Base-by-base conservation (phyloP, 2,329 filamentous ascomycete species). In the Ophiognomonia clavigignenti-juglandacearum region DNA sequence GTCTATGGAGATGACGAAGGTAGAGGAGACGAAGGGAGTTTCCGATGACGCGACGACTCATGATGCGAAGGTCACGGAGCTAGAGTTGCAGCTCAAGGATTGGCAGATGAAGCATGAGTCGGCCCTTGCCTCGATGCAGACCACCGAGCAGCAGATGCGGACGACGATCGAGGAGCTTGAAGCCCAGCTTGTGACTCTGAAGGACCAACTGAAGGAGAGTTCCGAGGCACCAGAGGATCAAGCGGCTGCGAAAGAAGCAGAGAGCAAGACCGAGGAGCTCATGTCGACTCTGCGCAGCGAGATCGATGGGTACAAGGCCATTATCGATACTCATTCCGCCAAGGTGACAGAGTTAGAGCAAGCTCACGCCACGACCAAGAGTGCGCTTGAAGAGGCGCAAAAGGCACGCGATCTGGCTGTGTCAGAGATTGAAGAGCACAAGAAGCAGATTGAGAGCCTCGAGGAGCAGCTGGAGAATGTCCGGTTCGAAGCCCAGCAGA, bases 91-190 rank as follows among this genome's bases (percentile, higher is more conserved):
- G 59, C 75, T 96, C 20, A 72, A 73, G 0, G 72, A 75, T 40
- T 93, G 88, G 88, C 83, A 93, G 61, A 69, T 64, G 40, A 91
- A 88, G 68, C 90, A 96, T 63, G 71, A 84, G 55, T 70, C 74
- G 34, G 82, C 83, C 0, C 72, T 96, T 23, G 75, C 83, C 47
- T 80, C 82, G 2, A 82, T 95, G 70, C 79, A 85, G 55, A 70
- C 73, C 13, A 87, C 85, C 0, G 88, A 96, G 67, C 73, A 77
- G 42, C 76, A 85, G 53, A 82, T 96, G 61, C 77, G 82, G 43
- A 71, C 75, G 45, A 91, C 84, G 0, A 85, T 96, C 42, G 70
- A 74, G 19, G 81, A 89, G 39, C 77, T 97, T 1, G 87, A 96
- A 62, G 59, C 67, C 7, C 72, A 80, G 57, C 51, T 53, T 20